These are phyloP conservation scores for Solanum etuberosum DNA, from an alignment of 257 asterid genomes.

Conservation along the genomic window DNA sequence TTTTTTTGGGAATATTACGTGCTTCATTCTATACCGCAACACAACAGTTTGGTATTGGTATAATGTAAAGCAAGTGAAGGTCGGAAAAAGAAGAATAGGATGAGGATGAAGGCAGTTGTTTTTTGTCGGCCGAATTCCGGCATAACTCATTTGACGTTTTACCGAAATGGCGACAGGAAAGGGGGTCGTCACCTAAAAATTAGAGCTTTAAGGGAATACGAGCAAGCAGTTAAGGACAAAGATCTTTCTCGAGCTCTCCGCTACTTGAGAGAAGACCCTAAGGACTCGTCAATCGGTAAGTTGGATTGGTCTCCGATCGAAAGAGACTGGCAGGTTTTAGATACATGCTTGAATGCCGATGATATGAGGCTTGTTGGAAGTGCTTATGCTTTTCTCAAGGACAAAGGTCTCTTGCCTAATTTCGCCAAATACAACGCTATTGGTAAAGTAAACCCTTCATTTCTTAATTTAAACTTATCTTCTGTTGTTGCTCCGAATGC, in stretches of 20 bases:
- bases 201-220: conserved; percentile 64
- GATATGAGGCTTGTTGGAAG: conserved; percentile 80
- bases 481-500: not conserved
- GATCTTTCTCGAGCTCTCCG: conserved; percentile 89
- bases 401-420: conserved; percentile 53
- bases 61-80: not conserved
- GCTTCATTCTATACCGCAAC: not conserved
- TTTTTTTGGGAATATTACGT: not conserved
- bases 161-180: conserved; percentile 4
- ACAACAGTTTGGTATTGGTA: too few species aligned
- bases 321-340: conserved; percentile 77
- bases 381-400: conserved; percentile 65
- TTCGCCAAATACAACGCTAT: conserved; percentile 63
- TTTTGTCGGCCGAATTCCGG: not conserved
- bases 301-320: conserved; percentile 11
- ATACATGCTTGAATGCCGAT: conserved; percentile 92
- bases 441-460: conserved; percentile 42
- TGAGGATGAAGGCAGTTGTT: not conserved
- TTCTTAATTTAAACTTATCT: not conserved
- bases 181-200: not conserved
- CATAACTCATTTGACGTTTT: not conserved
- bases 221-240: conserved; percentile 77
- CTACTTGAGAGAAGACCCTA: conserved; percentile 39
- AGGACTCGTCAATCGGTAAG: not conserved
- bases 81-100: not conserved